These are phyloP conservation scores for Lactarius quietus DNA, from an alignment of 768 basidiomycete genomes.

Conservation along the genomic window DNA sequence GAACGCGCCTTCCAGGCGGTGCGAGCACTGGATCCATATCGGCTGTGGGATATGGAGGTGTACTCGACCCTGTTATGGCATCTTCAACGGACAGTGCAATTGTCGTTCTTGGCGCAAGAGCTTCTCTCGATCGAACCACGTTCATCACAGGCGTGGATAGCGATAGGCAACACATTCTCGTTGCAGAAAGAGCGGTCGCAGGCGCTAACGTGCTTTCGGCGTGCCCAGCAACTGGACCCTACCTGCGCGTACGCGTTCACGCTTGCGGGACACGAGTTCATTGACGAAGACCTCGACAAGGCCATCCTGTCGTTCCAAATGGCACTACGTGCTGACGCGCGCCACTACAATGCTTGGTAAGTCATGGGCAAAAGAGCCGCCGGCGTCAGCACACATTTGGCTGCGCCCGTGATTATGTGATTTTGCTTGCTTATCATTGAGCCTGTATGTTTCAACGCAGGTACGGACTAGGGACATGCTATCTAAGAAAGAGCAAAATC, in stretches of 20 bases:
- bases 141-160: conserved; percentile 91
- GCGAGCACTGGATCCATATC: conserved; percentile 83
- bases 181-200: conserved; percentile 91
- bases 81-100: conserved; percentile 72
- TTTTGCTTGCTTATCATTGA: conserved; percentile 23
- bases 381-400: not conserved
- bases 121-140: conserved; percentile 80
- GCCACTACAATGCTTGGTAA: conserved; percentile 98
- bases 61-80: conserved; percentile 98
- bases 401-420: not conserved
- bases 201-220: conserved; percentile 89
- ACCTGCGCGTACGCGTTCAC: conserved; percentile 95
- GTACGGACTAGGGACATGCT: conserved; percentile 99
- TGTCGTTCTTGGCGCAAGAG: conserved; percentile 93
- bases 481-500: conserved; percentile 90
- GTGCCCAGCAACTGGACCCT: conserved; percentile 86
- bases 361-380: conserved; percentile 32
- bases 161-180: conserved; percentile 93
- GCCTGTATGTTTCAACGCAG: conserved; percentile 41
- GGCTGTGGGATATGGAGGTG: conserved; percentile 89
- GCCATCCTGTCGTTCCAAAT: conserved; percentile 90
- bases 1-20: conserved; percentile 84
- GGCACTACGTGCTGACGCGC: conserved; percentile 84
- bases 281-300: conserved; percentile 92
- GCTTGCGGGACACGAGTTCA: conserved; percentile 92